phyloP scores from a whole-genome alignment of 2,329 filamentous ascomycete species.

The Monosporascus sp. region DNA sequence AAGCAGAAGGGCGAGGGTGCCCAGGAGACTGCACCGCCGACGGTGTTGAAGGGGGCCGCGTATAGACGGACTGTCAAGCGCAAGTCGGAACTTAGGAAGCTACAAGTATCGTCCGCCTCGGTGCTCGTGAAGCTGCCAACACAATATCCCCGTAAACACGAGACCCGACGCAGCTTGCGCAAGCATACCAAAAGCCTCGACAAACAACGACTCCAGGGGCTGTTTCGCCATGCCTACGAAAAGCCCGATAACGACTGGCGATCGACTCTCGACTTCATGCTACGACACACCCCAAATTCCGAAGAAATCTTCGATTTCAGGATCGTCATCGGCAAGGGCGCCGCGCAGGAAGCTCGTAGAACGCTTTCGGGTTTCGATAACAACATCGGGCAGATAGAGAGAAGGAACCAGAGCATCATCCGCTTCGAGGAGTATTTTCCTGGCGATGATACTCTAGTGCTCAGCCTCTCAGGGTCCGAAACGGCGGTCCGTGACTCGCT shows the following conservation, averaged over 20 bases:
- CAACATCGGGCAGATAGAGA: constrained; percentile 16
- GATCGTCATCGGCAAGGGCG: constrained; percentile 18
- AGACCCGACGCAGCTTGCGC: constrained; percentile 11
- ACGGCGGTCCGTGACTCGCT: constrained; percentile 18
- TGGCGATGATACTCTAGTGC: constrained; percentile 11
- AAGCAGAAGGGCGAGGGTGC: background rate
- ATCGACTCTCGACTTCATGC: constrained; percentile 17
- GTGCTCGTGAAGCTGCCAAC: constrained; percentile 10
- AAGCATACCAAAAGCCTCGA: constrained; percentile 12
- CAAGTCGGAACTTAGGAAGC: constrained; percentile 1
- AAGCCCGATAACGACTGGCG: constrained; percentile 12
- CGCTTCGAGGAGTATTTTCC: constrained; percentile 13
- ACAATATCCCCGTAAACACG: constrained; percentile 9
- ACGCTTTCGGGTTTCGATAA: constrained; percentile 17
- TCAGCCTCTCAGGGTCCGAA: constrained; percentile 21
- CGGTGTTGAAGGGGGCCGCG: constrained; percentile 1
- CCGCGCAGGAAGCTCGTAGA: constrained; percentile 15
- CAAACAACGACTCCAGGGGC: constrained; percentile 14
- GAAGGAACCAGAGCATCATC: constrained; percentile 18
- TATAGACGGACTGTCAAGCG: constrained; percentile 8
- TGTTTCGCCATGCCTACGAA: constrained; percentile 1
- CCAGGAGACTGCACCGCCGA: background rate
- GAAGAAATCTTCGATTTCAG: constrained; percentile 19
- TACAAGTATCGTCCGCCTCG: background rate
- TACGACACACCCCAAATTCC: constrained; percentile 18